Conservation (phyloP, 306 rosid species). For the Inga oerstediana region DNA sequence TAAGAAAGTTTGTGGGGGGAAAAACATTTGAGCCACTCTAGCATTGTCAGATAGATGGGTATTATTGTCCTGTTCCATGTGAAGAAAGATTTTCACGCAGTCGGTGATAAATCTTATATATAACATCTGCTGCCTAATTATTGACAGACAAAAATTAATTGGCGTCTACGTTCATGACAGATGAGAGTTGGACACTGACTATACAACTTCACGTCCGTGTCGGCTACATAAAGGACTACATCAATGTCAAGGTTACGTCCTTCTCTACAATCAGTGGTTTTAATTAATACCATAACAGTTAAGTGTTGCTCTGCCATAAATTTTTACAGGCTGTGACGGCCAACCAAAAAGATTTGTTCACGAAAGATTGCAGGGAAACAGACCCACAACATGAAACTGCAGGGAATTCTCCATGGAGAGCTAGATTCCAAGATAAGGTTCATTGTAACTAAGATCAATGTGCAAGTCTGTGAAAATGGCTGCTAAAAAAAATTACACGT, state of each 20-base stretch:
- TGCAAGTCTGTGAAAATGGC: conserved; percentile 20
- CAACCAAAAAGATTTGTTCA: not conserved
- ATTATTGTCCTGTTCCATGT: conserved; percentile 9
- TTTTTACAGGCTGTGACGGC: not conserved
- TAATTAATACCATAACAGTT: not conserved
- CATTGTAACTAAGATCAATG: not conserved
- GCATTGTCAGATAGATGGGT: conserved; percentile 7
- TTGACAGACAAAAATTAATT: conserved; percentile 39
- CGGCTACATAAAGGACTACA: conserved; percentile 24
- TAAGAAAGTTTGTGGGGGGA: not conserved
- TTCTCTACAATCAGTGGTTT: conserved; percentile 19
- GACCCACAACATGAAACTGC: conserved; percentile 6
- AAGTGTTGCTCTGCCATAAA: conserved; percentile 26
- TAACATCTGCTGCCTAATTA: conserved; percentile 28
- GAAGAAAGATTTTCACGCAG: conserved; percentile 36
- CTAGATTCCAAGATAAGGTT: conserved; percentile 13
- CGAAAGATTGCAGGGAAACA: not conserved
- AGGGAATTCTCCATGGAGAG: not conserved
- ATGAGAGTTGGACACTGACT: conserved; percentile 37
- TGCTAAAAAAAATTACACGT: not conserved
- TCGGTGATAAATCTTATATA: not conserved
- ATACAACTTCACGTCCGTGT: conserved; percentile 43
- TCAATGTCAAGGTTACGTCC: conserved; percentile 37
- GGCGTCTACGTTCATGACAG: conserved; percentile 32
- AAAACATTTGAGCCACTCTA: conserved; percentile 25